These are phyloP conservation scores for Durotheca rogersii DNA, from an alignment of 495 filamentous ascomycete species.

Conservation along the genomic window DNA sequence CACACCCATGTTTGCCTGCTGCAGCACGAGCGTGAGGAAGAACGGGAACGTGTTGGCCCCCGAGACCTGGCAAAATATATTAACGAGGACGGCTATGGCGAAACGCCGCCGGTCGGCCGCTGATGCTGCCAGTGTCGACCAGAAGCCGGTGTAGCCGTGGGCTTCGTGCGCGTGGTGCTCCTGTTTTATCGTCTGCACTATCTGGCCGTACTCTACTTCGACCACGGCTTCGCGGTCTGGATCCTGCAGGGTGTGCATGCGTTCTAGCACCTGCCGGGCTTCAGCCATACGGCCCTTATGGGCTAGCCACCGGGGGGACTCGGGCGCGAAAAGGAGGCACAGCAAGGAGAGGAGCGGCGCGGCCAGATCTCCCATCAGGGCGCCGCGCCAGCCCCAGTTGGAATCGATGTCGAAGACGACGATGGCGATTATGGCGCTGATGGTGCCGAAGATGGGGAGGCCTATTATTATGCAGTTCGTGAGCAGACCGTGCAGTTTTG, in stretches of 20 bases:
- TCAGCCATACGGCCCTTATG: constrained; percentile 49
- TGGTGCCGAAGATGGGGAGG: not conserved
- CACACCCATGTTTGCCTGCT: not conserved
- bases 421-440: not conserved
- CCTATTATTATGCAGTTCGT: not conserved
- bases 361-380: not conserved
- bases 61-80: not conserved
- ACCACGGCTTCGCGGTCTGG: constrained; percentile 32
- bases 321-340: constrained; percentile 41
- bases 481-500: not conserved
- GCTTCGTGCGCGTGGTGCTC: constrained; percentile 3
- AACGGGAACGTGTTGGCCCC: not conserved
- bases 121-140: not conserved
- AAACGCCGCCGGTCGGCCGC: not conserved
- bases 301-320: constrained; percentile 60
- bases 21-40: not conserved
- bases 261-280: constrained; percentile 51
- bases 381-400: not conserved
- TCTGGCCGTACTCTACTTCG: constrained; percentile 30
- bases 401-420: not conserved
- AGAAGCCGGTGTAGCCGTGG: too few relatives aligned
- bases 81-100: not conserved
- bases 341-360: constrained; percentile 1
- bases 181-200: constrained; percentile 24
- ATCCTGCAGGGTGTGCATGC: constrained; percentile 47